Evolutionary conservation across 306 rosid genomes (phyloP).

Genomic region (Mimosa pudica): DNA sequence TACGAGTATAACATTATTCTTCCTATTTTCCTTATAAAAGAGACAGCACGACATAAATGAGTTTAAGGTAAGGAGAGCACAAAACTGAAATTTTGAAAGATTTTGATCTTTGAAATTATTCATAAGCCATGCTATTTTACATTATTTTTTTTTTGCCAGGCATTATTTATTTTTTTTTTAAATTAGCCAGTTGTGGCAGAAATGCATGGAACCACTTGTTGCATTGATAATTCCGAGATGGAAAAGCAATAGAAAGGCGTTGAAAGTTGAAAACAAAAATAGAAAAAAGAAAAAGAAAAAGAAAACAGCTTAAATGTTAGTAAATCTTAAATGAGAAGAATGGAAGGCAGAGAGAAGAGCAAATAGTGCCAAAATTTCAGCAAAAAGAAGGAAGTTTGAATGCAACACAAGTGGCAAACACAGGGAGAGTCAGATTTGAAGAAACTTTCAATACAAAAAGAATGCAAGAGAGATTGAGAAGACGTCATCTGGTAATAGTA

Average conservation of each 20-base stretch:
- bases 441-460: background rate
- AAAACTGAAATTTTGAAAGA: background rate
- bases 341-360: background rate
- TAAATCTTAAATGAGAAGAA: background rate
- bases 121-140: background rate
- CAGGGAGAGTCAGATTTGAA: background rate
- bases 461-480: slow-evolving; percentile 29
- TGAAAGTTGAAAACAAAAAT: background rate
- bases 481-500: background rate
- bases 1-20: background rate
- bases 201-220: background rate
- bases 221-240: background rate
- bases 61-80: background rate
- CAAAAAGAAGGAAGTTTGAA: background rate
- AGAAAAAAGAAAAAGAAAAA: no score
- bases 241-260: background rate
- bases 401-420: background rate
- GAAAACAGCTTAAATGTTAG: background rate
- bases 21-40: background rate
- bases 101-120: background rate
- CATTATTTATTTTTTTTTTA: no score
- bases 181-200: background rate
- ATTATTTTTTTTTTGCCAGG: no score
- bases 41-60: background rate
- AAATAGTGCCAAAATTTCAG: background rate